Conservation (phyloP, 169 alveolate genomes). For the Fabrea salina region DNA sequence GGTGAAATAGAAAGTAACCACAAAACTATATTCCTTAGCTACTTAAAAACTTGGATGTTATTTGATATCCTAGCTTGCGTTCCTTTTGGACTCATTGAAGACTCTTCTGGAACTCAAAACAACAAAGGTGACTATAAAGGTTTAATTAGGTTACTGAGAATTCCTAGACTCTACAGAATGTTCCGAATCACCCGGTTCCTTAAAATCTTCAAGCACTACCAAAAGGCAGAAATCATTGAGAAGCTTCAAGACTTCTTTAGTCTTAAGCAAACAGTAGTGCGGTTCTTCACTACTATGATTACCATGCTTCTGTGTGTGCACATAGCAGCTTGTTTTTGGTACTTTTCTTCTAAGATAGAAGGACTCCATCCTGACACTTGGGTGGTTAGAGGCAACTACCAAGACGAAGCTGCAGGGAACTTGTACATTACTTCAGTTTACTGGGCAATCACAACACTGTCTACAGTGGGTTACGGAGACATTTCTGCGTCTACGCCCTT, state of each 20-base stretch:
- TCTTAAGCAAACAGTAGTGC: constrained; percentile 34
- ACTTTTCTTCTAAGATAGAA: background rate
- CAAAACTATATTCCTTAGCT: background rate
- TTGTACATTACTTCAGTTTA: background rate
- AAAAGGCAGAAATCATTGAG: constrained; percentile 2
- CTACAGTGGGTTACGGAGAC: background rate
- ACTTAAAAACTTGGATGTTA: constrained; percentile 17
- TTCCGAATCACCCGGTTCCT: constrained; percentile 51
- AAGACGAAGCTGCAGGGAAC: background rate
- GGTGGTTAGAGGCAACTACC: background rate
- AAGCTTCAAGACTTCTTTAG: constrained; percentile 29
- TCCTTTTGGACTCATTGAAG: constrained; percentile 16
- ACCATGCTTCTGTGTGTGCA: constrained; percentile 1
- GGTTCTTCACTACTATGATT: constrained; percentile 18
- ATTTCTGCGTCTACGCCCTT: background rate
- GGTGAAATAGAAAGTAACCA: background rate
- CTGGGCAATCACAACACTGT: background rate
- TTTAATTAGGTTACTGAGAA: constrained; percentile 42
- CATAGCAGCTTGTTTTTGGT: background rate
- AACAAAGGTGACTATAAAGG: constrained; percentile 31
- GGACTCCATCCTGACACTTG: constrained; percentile 9
- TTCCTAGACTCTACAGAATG: constrained; percentile 59
- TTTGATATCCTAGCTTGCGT: constrained; percentile 10
- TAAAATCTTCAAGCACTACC: constrained; percentile 36
- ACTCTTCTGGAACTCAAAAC: background rate